Base-by-base conservation (phyloP, 768 basidiomycete species). In the Boletus pseudo-olivaceus region DNA sequence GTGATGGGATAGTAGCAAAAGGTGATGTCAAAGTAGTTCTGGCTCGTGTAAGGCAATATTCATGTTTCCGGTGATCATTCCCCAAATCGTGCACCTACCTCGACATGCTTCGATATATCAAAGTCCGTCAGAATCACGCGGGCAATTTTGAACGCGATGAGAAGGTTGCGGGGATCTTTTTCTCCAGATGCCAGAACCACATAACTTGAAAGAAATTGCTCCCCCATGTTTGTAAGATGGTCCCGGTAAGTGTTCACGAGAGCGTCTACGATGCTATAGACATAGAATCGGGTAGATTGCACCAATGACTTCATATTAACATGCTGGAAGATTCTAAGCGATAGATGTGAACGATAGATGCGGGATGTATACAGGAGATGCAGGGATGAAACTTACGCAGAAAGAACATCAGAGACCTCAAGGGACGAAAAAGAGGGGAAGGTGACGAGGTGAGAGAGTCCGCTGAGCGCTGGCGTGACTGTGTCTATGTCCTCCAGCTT, bases 1-100 rank as follows among this genome's bases (percentile, higher is more conserved):
- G 93, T 92, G 52, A 99, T 98, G 0, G 97, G 97, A 73, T 98
- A 99, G 70, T 99, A 99, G 69, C 97, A 98, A 70, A 95, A 98
- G 0, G 87, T 90, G 67, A 98, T 86, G 63, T 98, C 92, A 73
- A 96, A 98, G 45, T 98, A 76, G 48, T 87, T 82, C 93, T 98
- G 61, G 7, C 30, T 19, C 42, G n/a, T 37, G 35, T 27, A 39
- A 51, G 17, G 29, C 14, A 19, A 44, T n/a, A 38, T 27, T 44
- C 19, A 35, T 38, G 23, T 20, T 43, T 23, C 14, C 8, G 27
- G 27, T 23, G 4, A 40, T 42, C 42, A 8, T 14, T 15, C 17
- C 40, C 17, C 11, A 47, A 53, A n/a, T 51, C 12, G 12, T 26
- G 33, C 33, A 64, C 82, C 57, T 62, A 93, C 96, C 75, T 98